Evolutionary conservation across 805 yeast species (phyloP), one percentile per base, ranked within the genome.

Genomic region (Candida taoyuanica): DNA sequence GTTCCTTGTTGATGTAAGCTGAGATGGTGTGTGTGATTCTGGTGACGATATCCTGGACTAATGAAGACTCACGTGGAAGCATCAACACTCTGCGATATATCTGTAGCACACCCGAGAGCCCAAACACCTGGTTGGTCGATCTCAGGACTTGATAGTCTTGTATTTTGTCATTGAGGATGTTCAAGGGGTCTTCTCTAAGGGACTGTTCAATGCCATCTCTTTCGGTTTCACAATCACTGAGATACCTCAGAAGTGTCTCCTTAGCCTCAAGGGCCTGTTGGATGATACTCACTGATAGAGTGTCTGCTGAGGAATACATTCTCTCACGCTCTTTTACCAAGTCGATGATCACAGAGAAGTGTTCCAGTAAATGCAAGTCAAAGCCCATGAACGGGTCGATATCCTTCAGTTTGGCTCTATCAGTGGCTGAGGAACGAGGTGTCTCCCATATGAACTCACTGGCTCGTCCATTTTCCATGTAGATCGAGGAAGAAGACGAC

Each of bases 351-450:
- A 74, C 70, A 16, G 81, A 68, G 44, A 76, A 74, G 23, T 71
- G 66, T 0, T 84, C 81, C 16, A 84, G 61, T 40, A 82, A 68
- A 43, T 67, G 67, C 11, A 78, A 64, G 46, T 84, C 88, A 54
- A 85, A 75, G 1, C 93, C 94, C 37, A 72, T 62, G 34, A 80
- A 63, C 40, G 71, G 73, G 52, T 81, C 87, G 35, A 81, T 74
- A 47, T 74, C 76, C 21, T 59, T 58, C 26, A 58, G 46, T 24
- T 42, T 33, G 34, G 49, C 47, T 43, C 62, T 49, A 18, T 55
- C 53, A 3, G 33, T 16, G 3, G 21, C 8, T 3, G 44, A 41
- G 5, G 47, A 37, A 12, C 16, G 13, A 11, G 48, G 48, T 12
- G 42, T 37, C 27, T 47, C 48, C 47, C 49, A 50, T 11, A 62